These are phyloP conservation scores for Ustilago curta DNA, from an alignment of 1,284 basidiomycete species.

Conservation along the genomic window DNA sequence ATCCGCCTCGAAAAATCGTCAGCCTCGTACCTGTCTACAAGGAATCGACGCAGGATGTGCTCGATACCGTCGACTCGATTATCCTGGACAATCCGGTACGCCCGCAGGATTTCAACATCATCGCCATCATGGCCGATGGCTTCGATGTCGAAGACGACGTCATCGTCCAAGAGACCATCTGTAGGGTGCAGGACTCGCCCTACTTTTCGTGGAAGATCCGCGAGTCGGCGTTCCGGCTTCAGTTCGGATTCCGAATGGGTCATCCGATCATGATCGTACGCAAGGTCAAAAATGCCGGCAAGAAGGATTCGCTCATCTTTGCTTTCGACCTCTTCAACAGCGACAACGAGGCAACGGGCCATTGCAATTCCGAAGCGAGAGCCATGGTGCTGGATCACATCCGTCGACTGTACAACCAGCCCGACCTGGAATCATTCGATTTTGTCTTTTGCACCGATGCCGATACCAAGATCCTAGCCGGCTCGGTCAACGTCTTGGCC, in stretches of 20 bases:
- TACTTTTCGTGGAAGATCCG: constrained; percentile 43
- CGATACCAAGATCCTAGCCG: constrained; percentile 37
- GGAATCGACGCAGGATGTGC: constrained; percentile 33
- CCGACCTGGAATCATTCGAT: constrained; percentile 25
- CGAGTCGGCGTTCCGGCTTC: constrained; percentile 30
- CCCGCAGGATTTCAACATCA: constrained; percentile 29
- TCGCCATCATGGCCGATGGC: constrained; percentile 39
- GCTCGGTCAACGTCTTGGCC: constrained; percentile 26
- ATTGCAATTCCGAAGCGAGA: constrained; percentile 29
- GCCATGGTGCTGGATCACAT: constrained; percentile 32
- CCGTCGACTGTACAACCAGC: constrained; percentile 21
- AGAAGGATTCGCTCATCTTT: constrained; percentile 46
- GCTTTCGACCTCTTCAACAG: constrained; percentile 43
- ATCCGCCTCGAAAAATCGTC: constrained; percentile 40
- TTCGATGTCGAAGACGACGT: constrained; percentile 40
- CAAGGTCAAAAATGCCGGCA: constrained; percentile 38
- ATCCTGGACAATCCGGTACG: constrained; percentile 30
- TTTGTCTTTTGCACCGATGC: constrained; percentile 40
- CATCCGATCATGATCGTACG: constrained; percentile 31
- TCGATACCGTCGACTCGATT: constrained; percentile 41
- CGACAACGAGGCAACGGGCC: constrained; percentile 29
- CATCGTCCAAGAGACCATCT: constrained; percentile 21
- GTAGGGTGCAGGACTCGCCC: constrained; percentile 21
- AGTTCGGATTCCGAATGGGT: constrained; percentile 27
- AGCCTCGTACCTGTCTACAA: constrained; percentile 39